A percentile compares a stretch with the other conserved stretches of the same genome.
These are phyloP conservation scores for Scenedesmus sp. DNA, from an alignment of 163 green algal species.

Conservation along the genomic window DNA sequence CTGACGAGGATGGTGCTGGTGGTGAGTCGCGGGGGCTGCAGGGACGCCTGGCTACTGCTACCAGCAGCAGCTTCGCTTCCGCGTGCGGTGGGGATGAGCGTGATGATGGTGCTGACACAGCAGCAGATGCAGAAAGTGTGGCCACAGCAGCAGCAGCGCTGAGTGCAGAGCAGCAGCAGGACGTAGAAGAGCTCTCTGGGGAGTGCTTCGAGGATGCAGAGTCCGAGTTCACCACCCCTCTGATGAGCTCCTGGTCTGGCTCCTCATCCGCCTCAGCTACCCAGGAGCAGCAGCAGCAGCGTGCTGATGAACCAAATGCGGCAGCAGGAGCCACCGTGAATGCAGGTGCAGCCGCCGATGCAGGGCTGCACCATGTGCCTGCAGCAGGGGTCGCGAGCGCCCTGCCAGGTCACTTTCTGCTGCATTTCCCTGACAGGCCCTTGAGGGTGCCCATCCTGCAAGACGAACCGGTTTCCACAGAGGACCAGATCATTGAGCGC, in stretches of 20 bases:
- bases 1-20: background rate
- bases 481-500: constrained; percentile 75
- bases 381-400: constrained; percentile 51
- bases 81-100: background rate
- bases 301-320: background rate
- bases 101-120: constrained; percentile 4
- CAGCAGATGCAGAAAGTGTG: background rate
- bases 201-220: constrained; percentile 26
- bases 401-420: constrained; percentile 53
- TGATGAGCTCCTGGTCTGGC: background rate
- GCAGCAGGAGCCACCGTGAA: background rate
- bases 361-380: background rate
- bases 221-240: background rate
- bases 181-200: background rate
- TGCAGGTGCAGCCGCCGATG: background rate
- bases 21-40: background rate
- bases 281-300: background rate
- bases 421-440: constrained; percentile 54
- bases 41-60: background rate
- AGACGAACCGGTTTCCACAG: constrained; percentile 67
- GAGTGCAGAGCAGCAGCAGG: background rate
- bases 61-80: constrained; percentile 39
- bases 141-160: background rate
- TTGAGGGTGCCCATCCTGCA: constrained; percentile 70
- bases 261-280: background rate